Conservation (phyloP, 495 filamentous ascomycete genomes). For the Penicillium ucsense region DNA sequence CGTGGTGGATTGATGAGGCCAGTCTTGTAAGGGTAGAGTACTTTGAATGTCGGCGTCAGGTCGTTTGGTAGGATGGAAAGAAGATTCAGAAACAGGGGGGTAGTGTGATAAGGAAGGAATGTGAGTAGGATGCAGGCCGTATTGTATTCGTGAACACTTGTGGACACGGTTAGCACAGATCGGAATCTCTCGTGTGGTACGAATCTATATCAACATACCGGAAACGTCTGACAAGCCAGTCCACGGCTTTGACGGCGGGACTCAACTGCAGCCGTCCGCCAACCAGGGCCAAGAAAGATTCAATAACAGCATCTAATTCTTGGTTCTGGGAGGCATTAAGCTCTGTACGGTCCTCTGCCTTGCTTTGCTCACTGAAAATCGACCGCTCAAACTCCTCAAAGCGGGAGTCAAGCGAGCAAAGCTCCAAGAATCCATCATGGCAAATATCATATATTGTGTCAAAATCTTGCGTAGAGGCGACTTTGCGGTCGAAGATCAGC, state of each 20-base stretch:
- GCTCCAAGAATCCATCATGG: constrained; percentile 76
- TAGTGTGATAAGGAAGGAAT: constrained; percentile 85
- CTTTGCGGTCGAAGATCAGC: constrained; percentile 73
- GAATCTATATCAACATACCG: constrained; percentile 44
- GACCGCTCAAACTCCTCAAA: constrained; percentile 59
- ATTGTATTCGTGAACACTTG: constrained; percentile 83
- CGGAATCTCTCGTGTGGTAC: no score
- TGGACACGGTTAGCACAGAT: constrained; percentile 18
- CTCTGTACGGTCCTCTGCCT: constrained; percentile 70
- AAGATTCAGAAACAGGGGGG: constrained; percentile 68
- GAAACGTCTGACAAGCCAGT: constrained; percentile 90
- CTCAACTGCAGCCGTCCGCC: constrained; percentile 67
- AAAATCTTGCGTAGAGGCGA: constrained; percentile 78
- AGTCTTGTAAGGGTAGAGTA: constrained; percentile 73
- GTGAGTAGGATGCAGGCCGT: constrained; percentile 68
- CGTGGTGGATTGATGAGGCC: constrained; percentile 65
- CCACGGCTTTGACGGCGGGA: constrained; percentile 79
- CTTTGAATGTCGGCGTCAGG: constrained; percentile 65
- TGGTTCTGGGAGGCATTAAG: constrained; percentile 74
- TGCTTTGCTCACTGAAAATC: constrained; percentile 88
- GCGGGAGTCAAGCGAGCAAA: constrained; percentile 73
- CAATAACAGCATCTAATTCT: constrained; percentile 65
- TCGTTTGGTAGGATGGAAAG: constrained; percentile 70
- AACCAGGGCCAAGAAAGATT: constrained; percentile 70
- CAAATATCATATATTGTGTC: constrained; percentile 81